Percentiles rank a stretch among this genome's conserved stretches.
Evolutionary conservation across 2,329 filamentous ascomycete genomes (phyloP).

Genomic region (Ascochyta koolunga): DNA sequence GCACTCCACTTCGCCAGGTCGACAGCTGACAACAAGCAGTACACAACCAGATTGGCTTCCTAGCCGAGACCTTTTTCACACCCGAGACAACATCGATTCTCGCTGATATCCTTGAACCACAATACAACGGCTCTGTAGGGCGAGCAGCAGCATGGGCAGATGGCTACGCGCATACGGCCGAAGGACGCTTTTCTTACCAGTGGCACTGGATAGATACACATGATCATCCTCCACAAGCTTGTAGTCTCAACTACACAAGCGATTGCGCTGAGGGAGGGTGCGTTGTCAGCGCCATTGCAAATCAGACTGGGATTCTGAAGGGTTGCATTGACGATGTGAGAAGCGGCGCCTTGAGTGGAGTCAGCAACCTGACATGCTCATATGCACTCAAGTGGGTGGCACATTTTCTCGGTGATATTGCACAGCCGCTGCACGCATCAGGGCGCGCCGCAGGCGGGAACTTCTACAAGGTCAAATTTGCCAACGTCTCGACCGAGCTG

Average conservation of each 20-base stretch:
- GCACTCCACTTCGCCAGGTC: background rate
- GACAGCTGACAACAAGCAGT: slow-evolving; percentile 30
- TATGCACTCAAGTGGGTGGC: slow-evolving; percentile 52
- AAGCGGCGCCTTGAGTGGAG: slow-evolving; percentile 26
- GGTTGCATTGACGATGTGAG: slow-evolving; percentile 43
- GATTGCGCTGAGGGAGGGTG: slow-evolving; percentile 50
- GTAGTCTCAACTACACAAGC: slow-evolving; percentile 44
- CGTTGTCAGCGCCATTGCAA: slow-evolving; percentile 51
- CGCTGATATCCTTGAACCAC: slow-evolving; percentile 45
- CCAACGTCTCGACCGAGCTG: slow-evolving; percentile 39
- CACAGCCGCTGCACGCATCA: slow-evolving; percentile 51
- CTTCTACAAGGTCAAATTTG: slow-evolving; percentile 46
- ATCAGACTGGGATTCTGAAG: slow-evolving; percentile 49
- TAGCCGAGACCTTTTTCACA: slow-evolving; percentile 47
- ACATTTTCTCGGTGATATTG: slow-evolving; percentile 51
- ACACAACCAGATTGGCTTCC: slow-evolving; percentile 51
- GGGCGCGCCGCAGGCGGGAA: slow-evolving; percentile 49
- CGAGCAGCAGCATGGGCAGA: slow-evolving; percentile 50
- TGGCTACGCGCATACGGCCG: slow-evolving; percentile 45
- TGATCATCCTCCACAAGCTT: slow-evolving; percentile 42
- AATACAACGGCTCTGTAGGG: slow-evolving; percentile 50
- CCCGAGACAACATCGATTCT: slow-evolving; percentile 41
- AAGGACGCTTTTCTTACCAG: slow-evolving; percentile 51
- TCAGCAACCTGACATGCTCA: slow-evolving; percentile 46
- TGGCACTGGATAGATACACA: slow-evolving; percentile 52